Evolutionary conservation across 331 rosid genomes (phyloP).

Genomic region (Quercus tomentella): DNA sequence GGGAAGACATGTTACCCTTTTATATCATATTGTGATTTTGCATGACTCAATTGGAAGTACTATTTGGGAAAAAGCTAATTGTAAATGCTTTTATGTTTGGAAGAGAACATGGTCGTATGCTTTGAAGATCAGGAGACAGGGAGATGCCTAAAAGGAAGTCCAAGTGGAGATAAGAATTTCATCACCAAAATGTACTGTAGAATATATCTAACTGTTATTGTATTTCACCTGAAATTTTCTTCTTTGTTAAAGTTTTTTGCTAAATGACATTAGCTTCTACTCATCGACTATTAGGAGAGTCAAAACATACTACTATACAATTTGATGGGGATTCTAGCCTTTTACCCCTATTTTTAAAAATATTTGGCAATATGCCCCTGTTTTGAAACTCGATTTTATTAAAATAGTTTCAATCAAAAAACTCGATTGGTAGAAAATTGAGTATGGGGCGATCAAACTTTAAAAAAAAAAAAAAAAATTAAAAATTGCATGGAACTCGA

Average conservation of each 20-base stretch:
- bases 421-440: too few species aligned
- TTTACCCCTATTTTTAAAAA: too few species aligned
- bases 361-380: too few species aligned
- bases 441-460: too few species aligned
- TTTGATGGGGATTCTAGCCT: too few species aligned
- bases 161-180: constrained; percentile 39
- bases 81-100: constrained; percentile 25
- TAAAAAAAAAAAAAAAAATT: too few species aligned
- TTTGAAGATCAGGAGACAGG: constrained; percentile 79
- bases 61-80: constrained; percentile 22
- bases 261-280: not conserved
- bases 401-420: too few species aligned
- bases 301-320: too few species aligned
- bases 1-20: too few species aligned
- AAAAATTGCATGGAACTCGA: too few species aligned
- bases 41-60: constrained; percentile 16
- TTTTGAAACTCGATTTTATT: too few species aligned
- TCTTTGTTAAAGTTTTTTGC: constrained; percentile 3
- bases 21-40: too few species aligned
- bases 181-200: constrained; percentile 72
- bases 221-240: not conserved
- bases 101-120: constrained; percentile 95
- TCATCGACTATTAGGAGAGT: not conserved
- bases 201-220: constrained; percentile 15
- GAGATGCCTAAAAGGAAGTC: constrained; percentile 76